phyloP scores from a whole-genome alignment of 768 basidiomycete species.

The Calocera cornea region DNA sequence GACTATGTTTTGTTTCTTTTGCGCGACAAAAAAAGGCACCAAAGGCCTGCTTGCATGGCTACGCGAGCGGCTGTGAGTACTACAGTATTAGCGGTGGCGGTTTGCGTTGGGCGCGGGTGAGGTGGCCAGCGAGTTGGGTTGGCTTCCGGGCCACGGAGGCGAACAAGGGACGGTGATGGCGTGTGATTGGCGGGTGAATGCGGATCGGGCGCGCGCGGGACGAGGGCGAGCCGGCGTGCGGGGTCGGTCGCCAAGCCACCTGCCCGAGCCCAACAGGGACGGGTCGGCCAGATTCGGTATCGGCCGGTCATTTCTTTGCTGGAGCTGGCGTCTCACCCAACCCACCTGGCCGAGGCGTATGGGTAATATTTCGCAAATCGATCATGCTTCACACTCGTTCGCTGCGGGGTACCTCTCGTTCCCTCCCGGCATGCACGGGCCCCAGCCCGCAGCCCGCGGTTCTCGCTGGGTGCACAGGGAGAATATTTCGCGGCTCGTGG shows the following conservation, averaged over 20 bases:
- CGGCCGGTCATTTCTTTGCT: background rate
- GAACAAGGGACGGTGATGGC: background rate
- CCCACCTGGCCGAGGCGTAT: too few relatives aligned
- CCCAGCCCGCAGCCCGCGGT: too few relatives aligned
- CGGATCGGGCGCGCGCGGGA: background rate
- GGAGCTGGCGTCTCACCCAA: too few relatives aligned
- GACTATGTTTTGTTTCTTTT: background rate
- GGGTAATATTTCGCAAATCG: too few relatives aligned
- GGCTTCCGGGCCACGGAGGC: background rate
- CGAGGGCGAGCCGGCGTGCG: background rate
- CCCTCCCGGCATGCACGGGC: too few relatives aligned
- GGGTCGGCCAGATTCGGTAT: background rate
- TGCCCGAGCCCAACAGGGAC: background rate
- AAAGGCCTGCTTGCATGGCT: background rate
- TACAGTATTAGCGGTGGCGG: too few relatives aligned
- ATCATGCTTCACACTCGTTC: too few relatives aligned
- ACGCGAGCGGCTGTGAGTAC: background rate
- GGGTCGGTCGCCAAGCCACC: conserved; percentile 1
- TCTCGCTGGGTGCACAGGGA: too few relatives aligned
- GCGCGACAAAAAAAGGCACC: background rate
- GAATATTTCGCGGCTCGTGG: too few relatives aligned
- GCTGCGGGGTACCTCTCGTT: too few relatives aligned
- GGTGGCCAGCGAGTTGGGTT: background rate
- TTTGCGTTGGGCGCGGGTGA: background rate
- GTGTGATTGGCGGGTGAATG: conserved; percentile 1